Base-by-base conservation (phyloP, 1,139 yeast genomes). In the Suhomyces atakaporum region DNA sequence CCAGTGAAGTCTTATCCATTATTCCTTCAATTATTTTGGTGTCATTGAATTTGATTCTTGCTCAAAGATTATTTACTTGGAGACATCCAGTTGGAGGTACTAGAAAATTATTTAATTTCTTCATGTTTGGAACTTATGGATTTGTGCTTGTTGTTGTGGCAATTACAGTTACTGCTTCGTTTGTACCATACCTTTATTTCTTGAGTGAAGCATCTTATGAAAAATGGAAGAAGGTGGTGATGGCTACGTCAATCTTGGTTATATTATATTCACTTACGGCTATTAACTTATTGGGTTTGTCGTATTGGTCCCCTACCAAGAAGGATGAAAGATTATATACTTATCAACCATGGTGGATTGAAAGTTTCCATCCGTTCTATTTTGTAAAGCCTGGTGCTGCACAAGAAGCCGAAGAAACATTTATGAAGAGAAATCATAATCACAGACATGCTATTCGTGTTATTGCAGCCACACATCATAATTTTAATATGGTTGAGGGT, bases 271-370 rank as follows among this genome's bases (percentile, higher is more conserved):
- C 87, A 1, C 58, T 76, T 27, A 59, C 81, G 2, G 78, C 89
- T 2, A 54, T 77, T 29, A 35, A 55, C 8, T 68, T 84, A 52
- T 64, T 83, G 35, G 54, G 55, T 0, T 56, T 73, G 27, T 78
- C 90, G 1, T 84, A 66, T 53, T 46, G 75, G 40, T 74, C 77
- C 39, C 82, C 88, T 16, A 78, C 86, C 10, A 49, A 60, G 31
- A 69, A 69, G 43, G 83, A 80, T 53, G 76, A 72, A 49, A 60
- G 64, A 33, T 63, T 79, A 29, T 67, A 73, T 48, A 80, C 87
- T 13, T 78, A 78, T 54, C 92, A 84, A 58, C 87, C 94, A 25
- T 81, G 83, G 74, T 84, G 94, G 94, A 79, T 84, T 51, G 81
- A 81, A 53, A 73, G 79, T 2, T 81, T 82, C 49, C 54, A 63